Conservation (phyloP, 2,329 filamentous ascomycete genomes). For the Calonectria honghensis region DNA sequence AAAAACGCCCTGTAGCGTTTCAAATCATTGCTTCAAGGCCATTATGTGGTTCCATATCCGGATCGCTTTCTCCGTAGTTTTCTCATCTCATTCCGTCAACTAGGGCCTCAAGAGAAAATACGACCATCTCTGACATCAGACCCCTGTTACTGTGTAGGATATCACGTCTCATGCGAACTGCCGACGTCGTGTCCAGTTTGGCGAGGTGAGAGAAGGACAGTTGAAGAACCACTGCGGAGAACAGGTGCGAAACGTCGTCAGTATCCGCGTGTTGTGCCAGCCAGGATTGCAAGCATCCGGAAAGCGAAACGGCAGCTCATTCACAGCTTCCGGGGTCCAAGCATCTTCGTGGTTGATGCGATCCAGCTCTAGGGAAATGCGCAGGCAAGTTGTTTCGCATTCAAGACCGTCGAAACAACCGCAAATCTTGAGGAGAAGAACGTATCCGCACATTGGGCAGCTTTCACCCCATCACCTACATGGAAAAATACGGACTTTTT, state of each 20-base stretch:
- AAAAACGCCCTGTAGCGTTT: not conserved
- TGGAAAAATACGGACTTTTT: not conserved
- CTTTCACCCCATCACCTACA: not conserved
- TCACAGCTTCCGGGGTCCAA: conserved; percentile 49
- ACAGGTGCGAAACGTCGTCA: conserved; percentile 43
- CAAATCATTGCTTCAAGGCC: not conserved
- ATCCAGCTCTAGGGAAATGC: conserved; percentile 52
- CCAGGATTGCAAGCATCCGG: conserved; percentile 51
- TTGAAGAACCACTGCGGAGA: conserved; percentile 46
- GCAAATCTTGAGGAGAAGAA: conserved; percentile 53
- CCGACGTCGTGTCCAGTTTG: no score
- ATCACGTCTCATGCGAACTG: not conserved
- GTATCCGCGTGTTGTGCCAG: conserved; percentile 53
- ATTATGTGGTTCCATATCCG: not conserved
- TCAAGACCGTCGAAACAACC: conserved; percentile 54
- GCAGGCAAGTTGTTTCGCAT: conserved; percentile 50
- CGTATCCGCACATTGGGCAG: conserved; percentile 56
- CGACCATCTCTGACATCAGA: not conserved
- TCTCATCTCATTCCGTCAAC: not conserved
- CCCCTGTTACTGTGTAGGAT: not conserved
- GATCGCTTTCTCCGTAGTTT: no score
- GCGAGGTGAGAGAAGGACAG: conserved; percentile 42
- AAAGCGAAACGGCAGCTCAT: conserved; percentile 53
- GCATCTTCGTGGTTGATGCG: conserved; percentile 55
- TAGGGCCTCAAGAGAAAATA: not conserved